These are phyloP conservation scores for Chaetomium strumarium DNA, from an alignment of 2,329 filamentous ascomycete genomes.

Conservation along the genomic window DNA sequence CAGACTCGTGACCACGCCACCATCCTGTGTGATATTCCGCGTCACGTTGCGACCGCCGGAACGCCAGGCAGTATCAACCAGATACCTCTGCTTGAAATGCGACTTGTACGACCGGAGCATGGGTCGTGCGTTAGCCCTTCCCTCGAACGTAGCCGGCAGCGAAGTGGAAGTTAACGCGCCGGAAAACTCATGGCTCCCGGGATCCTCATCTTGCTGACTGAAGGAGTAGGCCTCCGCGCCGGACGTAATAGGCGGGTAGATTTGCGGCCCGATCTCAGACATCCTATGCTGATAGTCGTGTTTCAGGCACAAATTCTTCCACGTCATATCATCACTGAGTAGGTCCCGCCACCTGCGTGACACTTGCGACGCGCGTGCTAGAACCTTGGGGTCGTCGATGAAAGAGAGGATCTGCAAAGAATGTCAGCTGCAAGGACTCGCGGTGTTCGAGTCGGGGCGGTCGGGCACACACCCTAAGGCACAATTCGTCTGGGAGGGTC, in stretches of 20 bases:
- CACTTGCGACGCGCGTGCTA: slow-evolving; percentile 92
- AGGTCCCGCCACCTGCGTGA: slow-evolving; percentile 90
- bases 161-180: slow-evolving; percentile 35
- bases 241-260: slow-evolving; percentile 27
- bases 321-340: slow-evolving; percentile 92
- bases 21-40: slow-evolving; percentile 89
- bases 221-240: slow-evolving; percentile 30
- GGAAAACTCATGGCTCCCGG: slow-evolving; percentile 39
- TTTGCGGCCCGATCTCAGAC: slow-evolving; percentile 42
- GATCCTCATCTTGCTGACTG: slow-evolving; percentile 30
- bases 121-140: slow-evolving; percentile 42
- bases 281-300: slow-evolving; percentile 71
- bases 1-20: slow-evolving; percentile 91
- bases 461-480: slow-evolving; percentile 65
- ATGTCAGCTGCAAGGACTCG: slow-evolving; percentile 6
- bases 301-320: slow-evolving; percentile 95
- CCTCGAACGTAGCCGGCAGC: slow-evolving; percentile 44
- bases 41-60: slow-evolving; percentile 80
- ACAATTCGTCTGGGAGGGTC: slow-evolving; percentile 86
- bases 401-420: slow-evolving; percentile 83
- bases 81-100: slow-evolving; percentile 95
- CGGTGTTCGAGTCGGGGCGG: slow-evolving; percentile 6
- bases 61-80: slow-evolving; percentile 95
- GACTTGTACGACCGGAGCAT: slow-evolving; percentile 83
- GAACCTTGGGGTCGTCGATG: slow-evolving; percentile 91